Conservation (phyloP, 768 basidiomycete species). For the Auriscalpium vulgare region DNA sequence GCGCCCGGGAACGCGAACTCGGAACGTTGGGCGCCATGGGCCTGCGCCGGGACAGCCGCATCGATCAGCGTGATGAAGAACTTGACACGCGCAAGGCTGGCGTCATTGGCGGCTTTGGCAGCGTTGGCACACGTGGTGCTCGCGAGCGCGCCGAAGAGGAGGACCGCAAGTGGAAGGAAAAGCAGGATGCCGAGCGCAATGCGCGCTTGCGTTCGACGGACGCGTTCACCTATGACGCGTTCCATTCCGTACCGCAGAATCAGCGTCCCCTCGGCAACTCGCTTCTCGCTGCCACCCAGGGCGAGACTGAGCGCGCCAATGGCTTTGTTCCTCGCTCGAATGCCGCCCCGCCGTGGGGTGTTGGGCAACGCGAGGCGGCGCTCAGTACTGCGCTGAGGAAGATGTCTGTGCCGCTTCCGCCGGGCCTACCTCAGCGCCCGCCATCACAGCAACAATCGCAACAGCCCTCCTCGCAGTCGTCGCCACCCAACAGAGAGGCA, state of each 20-base stretch:
- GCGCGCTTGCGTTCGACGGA: constrained; percentile 34
- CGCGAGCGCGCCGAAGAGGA: constrained; percentile 61
- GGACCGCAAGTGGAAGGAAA: constrained; percentile 44
- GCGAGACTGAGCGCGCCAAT: constrained; percentile 1
- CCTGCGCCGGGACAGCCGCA: constrained; percentile 20
- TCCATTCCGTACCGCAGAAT: constrained; percentile 53
- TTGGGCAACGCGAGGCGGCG: neutral
- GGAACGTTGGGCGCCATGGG: constrained; percentile 41
- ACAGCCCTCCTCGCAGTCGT: constrained; percentile 12
- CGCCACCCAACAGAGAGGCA: constrained; percentile 19
- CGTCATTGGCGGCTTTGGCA: constrained; percentile 33
- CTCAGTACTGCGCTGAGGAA: constrained; percentile 7
- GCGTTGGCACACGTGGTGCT: constrained; percentile 39
- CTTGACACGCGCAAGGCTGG: constrained; percentile 32
- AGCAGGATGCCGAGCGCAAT: constrained; percentile 30
- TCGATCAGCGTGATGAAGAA: constrained; percentile 34
- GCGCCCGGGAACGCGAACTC: constrained; percentile 40
- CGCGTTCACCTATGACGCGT: constrained; percentile 64
- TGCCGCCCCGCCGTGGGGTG: constrained; percentile 12
- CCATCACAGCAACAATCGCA: constrained; percentile 16
- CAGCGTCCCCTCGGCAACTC: constrained; percentile 25
- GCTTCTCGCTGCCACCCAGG: constrained; percentile 20
- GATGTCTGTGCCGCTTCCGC: constrained; percentile 18
- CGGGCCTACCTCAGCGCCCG: constrained; percentile 17
- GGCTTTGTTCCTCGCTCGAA: constrained; percentile 3